Evolutionary conservation across 1,139 yeast species (phyloP).

Genomic region (Meyerozyma elateridarum): DNA sequence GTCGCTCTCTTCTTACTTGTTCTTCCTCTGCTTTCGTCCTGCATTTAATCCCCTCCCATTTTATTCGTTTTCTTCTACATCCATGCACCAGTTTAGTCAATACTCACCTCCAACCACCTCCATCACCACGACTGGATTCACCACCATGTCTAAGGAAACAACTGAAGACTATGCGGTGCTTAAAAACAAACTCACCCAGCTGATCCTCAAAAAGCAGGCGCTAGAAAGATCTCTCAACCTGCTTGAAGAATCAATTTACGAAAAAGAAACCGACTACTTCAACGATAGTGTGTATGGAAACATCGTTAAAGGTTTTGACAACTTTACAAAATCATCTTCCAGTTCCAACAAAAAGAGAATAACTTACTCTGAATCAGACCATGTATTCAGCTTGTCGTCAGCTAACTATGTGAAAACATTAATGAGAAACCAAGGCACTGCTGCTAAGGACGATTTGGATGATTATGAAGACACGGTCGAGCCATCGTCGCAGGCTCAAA

Average conservation of each 20-base stretch:
- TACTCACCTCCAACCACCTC: not conserved
- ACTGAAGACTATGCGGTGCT: constrained; percentile 60
- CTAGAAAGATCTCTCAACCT: constrained; percentile 57
- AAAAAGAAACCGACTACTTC: constrained; percentile 74
- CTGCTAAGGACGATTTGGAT: constrained; percentile 34
- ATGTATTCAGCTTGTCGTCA: constrained; percentile 79
- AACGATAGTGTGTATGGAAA: constrained; percentile 69
- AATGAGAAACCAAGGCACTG: constrained; percentile 32
- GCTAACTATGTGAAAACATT: constrained; percentile 63
- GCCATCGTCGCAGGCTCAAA: constrained; percentile 18
- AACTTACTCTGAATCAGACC: constrained; percentile 71
- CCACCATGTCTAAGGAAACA: constrained; percentile 3
- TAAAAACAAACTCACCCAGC: constrained; percentile 62
- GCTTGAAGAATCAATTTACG: constrained; percentile 79
- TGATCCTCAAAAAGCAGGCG: constrained; percentile 58
- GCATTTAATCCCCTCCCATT: not conserved
- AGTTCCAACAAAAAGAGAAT: constrained; percentile 49
- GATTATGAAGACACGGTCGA: constrained; percentile 47
- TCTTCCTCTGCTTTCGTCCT: not conserved
- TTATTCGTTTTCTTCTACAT: not conserved
- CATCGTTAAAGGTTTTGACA: constrained; percentile 86
- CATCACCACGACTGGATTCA: not conserved
- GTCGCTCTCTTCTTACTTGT: not conserved
- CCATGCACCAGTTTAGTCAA: not conserved
- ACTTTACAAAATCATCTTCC: constrained; percentile 49